Base-by-base conservation (phyloP, 371 early-diverging fungal species). In the Fennellomyces sp. region DNA sequence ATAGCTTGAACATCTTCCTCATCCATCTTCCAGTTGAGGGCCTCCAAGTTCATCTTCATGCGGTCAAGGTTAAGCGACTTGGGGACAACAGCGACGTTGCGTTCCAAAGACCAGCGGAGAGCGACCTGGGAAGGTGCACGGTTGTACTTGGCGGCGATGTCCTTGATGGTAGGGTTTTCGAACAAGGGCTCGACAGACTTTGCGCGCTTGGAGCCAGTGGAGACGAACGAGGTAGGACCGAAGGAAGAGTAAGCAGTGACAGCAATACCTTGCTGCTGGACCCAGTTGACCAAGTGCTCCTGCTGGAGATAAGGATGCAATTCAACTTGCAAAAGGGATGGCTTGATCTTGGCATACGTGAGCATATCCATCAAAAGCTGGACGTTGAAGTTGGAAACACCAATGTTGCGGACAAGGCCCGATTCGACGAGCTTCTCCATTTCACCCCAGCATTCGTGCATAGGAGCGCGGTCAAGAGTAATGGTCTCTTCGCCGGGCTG, bases 251-350 rank as follows among this genome's bases (percentile, higher is more conserved):
- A 88, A 10, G 84, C 88, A 26, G 83, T 85, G 47, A 88, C 70
- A 31, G 83, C 81, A 47, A 84, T 69, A 28, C 56, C 58, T 52
- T 63, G 60, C 5, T 26, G 36, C 23, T 56, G 60, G 50, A 57
- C 61, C 45, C 45, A 45, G 45, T 45, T 45, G 12, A 81, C 69
- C 13, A 87, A 58, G 8, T 72, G 70, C 13, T 70, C 58, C 52
- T 90, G 89, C 41, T 81, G 82, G 35, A 89, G 74, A 60, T 88
- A 87, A 6, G 90, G 91, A 64, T 89, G 87, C 13, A 85, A 68
- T 61, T 91, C 86, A 39, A 82, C 72, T 75, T 93, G 92, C 11
- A 76, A 61, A 51, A 81, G 70, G 0, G 76, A 66, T 25, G 80
- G 81, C 42, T 64, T 71, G 60, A 82, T 68, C 56, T 72, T 76